These are phyloP conservation scores for Xylaria curta DNA, from an alignment of 495 filamentous ascomycete species.

Conservation along the genomic window DNA sequence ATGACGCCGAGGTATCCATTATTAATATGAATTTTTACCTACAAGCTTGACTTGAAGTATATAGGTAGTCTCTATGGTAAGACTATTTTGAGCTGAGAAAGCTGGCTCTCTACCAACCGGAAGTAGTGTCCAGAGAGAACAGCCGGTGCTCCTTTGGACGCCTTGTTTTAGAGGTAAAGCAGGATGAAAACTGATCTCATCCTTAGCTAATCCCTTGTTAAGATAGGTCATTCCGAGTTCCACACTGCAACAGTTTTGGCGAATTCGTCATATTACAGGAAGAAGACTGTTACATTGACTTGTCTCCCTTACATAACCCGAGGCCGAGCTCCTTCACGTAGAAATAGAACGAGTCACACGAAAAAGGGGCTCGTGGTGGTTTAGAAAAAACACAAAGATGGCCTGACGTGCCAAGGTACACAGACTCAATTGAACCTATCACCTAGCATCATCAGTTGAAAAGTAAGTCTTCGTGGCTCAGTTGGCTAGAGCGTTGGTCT, in stretches of 20 bases:
- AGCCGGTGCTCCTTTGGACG: neutral
- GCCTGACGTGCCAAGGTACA: neutral
- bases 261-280: neutral
- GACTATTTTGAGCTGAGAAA: neutral
- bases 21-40: too few relatives aligned
- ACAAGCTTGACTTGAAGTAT: too few relatives aligned
- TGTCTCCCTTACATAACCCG: neutral
- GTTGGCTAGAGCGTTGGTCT: slow-evolving; percentile 23
- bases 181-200: neutral
- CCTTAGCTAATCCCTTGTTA: neutral
- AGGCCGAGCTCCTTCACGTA: neutral
- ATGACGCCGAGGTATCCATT: too few relatives aligned
- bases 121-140: neutral
- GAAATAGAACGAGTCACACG: neutral
- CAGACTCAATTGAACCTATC: neutral
- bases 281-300: neutral
- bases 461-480: slow-evolving; percentile 16
- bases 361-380: neutral
- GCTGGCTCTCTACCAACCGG: neutral
- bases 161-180: neutral
- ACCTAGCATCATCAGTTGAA: neutral
- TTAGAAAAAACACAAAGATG: neutral
- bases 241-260: neutral
- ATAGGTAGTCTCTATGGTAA: neutral
- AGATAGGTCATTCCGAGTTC: neutral